Conservation (phyloP, 441 rosid species). For the Euphorbia neoarborescens region DNA sequence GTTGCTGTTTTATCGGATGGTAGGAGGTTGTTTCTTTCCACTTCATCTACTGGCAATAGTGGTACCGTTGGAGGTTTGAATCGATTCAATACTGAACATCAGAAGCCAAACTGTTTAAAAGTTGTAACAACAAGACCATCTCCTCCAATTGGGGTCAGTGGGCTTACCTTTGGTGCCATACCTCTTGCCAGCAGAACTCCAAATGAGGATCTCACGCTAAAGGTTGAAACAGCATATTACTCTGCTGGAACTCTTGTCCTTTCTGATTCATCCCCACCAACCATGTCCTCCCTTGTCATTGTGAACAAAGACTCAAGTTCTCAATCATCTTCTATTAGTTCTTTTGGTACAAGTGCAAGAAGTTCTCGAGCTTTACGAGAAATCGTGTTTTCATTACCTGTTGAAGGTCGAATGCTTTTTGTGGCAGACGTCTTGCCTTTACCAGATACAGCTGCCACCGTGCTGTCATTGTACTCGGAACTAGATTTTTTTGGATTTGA, state of each 20-base stretch:
- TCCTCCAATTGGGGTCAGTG: conserved; percentile 83
- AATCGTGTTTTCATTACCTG: conserved; percentile 70
- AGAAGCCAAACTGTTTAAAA: conserved; percentile 76
- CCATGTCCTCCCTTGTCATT: conserved; percentile 79
- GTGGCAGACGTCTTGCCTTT: conserved; percentile 82
- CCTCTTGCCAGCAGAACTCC: conserved; percentile 68
- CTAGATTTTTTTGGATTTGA: conserved; percentile 70
- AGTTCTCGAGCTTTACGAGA: conserved; percentile 79
- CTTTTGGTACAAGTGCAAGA: conserved; percentile 56
- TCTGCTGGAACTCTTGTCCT: conserved; percentile 85
- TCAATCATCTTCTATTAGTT: conserved; percentile 55
- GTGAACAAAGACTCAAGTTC: conserved; percentile 70
- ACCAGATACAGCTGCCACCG: conserved; percentile 67
- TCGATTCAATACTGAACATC: conserved; percentile 47
- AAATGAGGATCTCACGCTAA: conserved; percentile 69
- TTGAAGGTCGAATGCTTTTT: conserved; percentile 97
- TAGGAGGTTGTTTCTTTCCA: conserved; percentile 88
- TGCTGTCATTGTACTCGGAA: conserved; percentile 76
- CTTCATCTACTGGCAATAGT: conserved; percentile 56
- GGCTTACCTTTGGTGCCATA: conserved; percentile 74
- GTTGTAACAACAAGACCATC: conserved; percentile 87
- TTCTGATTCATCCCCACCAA: conserved; percentile 83
- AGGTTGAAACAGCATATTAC: conserved; percentile 77
- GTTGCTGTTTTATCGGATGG: conserved; percentile 94
- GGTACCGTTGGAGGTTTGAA: conserved; percentile 51